phyloP scores from a whole-genome alignment of 306 rosid species.

The Quercus aquifolioides region DNA sequence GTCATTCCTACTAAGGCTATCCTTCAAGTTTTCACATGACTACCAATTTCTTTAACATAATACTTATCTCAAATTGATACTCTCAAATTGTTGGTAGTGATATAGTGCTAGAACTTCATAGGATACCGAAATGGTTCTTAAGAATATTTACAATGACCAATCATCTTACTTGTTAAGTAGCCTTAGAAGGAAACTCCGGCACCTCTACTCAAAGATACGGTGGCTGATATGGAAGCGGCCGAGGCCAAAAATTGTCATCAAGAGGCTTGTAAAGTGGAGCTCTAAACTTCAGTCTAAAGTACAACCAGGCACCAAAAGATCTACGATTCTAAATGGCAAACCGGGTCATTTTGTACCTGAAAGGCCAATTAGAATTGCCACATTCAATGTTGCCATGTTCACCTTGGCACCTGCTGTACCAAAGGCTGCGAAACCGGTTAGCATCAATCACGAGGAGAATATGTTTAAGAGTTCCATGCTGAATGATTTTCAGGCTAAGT shows the following conservation, averaged over 20 bases:
- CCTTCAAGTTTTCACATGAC: background rate
- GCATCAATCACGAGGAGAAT: slow-evolving; percentile 21
- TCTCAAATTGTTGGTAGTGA: slow-evolving; percentile 11
- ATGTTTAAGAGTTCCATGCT: slow-evolving; percentile 15
- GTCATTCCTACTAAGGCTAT: background rate
- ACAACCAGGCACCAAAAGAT: slow-evolving; percentile 16
- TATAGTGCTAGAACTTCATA: slow-evolving; percentile 10
- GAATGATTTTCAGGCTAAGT: slow-evolving; percentile 13
- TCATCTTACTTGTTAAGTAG: slow-evolving; percentile 31
- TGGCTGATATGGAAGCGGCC: slow-evolving; percentile 63
- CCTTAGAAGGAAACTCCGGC: slow-evolving; percentile 49
- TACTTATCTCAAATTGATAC: background rate
- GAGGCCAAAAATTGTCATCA: slow-evolving; percentile 66
- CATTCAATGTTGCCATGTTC: slow-evolving; percentile 92
- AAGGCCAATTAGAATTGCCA: slow-evolving; percentile 66
- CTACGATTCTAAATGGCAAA: slow-evolving; percentile 29
- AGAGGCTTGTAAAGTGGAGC: slow-evolving; percentile 62
- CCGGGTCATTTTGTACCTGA: slow-evolving; percentile 31
- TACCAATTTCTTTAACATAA: background rate
- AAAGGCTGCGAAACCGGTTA: slow-evolving; percentile 35
- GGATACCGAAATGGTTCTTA: slow-evolving; percentile 7
- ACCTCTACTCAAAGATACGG: slow-evolving; percentile 55
- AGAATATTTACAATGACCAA: slow-evolving; percentile 1
- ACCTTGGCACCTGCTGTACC: slow-evolving; percentile 85
- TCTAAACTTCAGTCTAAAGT: slow-evolving; percentile 35